Evolutionary conservation across 148 eudicot species (phyloP), one percentile per base, ranked within the genome.

Genomic region (Persicaria maculosa): DNA sequence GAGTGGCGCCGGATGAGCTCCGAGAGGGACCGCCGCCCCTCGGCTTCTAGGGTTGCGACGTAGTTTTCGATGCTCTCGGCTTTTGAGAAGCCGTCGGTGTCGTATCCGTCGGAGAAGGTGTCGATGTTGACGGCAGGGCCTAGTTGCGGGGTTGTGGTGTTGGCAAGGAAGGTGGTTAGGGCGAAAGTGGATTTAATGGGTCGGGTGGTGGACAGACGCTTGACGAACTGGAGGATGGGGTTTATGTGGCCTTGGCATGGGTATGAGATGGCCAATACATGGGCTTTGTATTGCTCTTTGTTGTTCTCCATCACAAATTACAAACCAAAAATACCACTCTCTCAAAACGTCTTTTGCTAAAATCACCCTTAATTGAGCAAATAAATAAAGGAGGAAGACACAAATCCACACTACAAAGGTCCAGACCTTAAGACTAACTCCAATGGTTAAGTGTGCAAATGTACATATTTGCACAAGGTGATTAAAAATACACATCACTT

Each of bases 181-280:
- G 12, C 65, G 14, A 59, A 4, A 5, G 65, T 59, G 3, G 43
- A 20, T 59, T 59, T 59, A 59, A 59, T 59, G 65, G 47, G 22
- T 68, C 20, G 72, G 50, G 50, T 43, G 22, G 16, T 11, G 72
- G 72, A 68, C 12, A 68, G 12, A 8, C 22, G 72, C 5, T 44
- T 68, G 72, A 8, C 7, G 19, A 91, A 90, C 79, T 90, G 94
- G 46, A 90, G 85, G 70, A 87, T 81, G 4, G 91, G 94, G 80
- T 86, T 91, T 3, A 91, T 87, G 80, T 91, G 93, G 52, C 97
- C 97, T 89, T 89, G 97, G 78, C 87, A 77, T 57, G 96, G 96
- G 73, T 84, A 87, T 50, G 93, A 88, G 40, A 91, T 25, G 7
- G 86, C 77, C 55, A 88, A 68, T 0, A 88, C 88, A 74, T 88